Evolutionary conservation across 163 green algal species (phyloP), one percentile per base, ranked within the genome.

Genomic region (Chloroidium sp.): DNA sequence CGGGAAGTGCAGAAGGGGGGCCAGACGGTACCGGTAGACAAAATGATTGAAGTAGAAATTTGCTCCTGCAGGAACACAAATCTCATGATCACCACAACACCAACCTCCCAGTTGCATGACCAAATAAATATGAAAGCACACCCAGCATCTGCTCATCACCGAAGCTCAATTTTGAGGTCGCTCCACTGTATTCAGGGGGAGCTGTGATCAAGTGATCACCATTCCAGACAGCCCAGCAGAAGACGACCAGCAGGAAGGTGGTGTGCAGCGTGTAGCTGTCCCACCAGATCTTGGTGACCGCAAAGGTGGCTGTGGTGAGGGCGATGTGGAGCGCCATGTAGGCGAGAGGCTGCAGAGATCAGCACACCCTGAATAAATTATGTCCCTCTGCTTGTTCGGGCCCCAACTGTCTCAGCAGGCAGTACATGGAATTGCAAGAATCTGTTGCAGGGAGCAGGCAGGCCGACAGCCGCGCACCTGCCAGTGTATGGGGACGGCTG

Each of bases 271-370:
- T 59, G 59, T 85, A 84, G 77, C 69, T 79, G 62, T 62, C 69
- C 84, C 83, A 91, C 82, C 84, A 91, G 3, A 91, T 14, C 59
- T 82, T 79, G 82, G 76, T 84, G 1, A 89, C 69, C 60, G 79
- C 64, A 72, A 91, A 86, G 1, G 83, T 85, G 3, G 77, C 14
- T 2, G 81, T 75, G 2, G 80, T 87, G 1, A 87, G 80, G 4
- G 72, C 62, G 61, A 89, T 76, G 82, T 92, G 88, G 67, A 89
- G 60, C 1, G 3, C 74, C 86, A 90, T 90, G 80, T 92, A 92
- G 10, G 82, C 88, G 61, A 88, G 12, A 2, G 88, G 88, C 83
- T 82, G 84, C 78, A 87, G 72, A 64, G 10, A 60, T 59, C 76
- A 80, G 83, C 83, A 88, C n/a, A 88, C 59, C n/a, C 79, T 12